These are phyloP conservation scores for Aspergillus wentii DNA, from an alignment of 495 filamentous ascomycete species.

Conservation along the genomic window DNA sequence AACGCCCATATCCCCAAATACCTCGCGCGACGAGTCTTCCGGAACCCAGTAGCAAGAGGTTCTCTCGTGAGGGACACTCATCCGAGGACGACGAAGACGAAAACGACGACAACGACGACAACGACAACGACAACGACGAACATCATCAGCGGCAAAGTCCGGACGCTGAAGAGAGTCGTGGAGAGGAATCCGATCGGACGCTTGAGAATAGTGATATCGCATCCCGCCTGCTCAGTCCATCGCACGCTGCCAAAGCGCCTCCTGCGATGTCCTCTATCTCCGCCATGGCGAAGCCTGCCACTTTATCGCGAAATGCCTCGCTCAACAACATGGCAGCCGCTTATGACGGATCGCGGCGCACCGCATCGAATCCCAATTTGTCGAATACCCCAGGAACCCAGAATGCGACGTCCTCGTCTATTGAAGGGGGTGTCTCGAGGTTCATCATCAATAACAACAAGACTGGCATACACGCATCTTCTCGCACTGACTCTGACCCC, in stretches of 20 bases:
- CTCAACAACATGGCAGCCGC: slow-evolving; percentile 31
- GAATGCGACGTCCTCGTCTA: slow-evolving; percentile 40
- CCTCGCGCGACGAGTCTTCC: slow-evolving; percentile 42
- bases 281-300: slow-evolving; percentile 34
- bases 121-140: slow-evolving; percentile 16
- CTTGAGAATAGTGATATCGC: slow-evolving; percentile 34
- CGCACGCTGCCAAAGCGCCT: slow-evolving; percentile 39
- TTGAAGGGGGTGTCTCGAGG: slow-evolving; percentile 43
- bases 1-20: slow-evolving; percentile 41
- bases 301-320: slow-evolving; percentile 31
- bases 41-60: slow-evolving; percentile 33
- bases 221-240: slow-evolving; percentile 34
- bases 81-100: slow-evolving; percentile 8
- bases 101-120: slow-evolving; percentile 18
- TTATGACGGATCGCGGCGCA: slow-evolving; percentile 32
- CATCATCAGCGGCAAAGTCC: background rate
- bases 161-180: slow-evolving; percentile 3
- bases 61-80: slow-evolving; percentile 16
- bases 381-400: slow-evolving; percentile 23
- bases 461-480: slow-evolving; percentile 23
- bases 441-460: slow-evolving; percentile 39
- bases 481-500: slow-evolving; percentile 42
- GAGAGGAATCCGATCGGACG: slow-evolving; percentile 11
- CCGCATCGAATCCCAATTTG: slow-evolving; percentile 20
- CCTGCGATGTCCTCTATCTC: slow-evolving; percentile 47